Evolutionary conservation across 1,284 basidiomycete genomes (phyloP), one percentile per base, ranked within the genome.

Genomic region (Erythrobasidium hasegawianum): DNA sequence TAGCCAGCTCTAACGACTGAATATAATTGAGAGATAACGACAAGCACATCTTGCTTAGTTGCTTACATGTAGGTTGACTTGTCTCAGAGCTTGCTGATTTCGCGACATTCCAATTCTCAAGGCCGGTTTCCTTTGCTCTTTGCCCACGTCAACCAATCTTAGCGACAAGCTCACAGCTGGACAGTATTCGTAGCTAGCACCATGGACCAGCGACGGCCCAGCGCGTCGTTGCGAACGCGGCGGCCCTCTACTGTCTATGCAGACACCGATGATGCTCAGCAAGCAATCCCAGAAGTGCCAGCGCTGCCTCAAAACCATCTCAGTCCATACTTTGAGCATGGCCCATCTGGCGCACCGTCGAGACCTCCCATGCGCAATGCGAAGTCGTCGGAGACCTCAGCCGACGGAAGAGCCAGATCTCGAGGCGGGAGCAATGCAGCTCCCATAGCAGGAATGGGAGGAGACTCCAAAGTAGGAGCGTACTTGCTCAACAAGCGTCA

Each of bases 401-500:
- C 27, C 24, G 56, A 52, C 27, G 61, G 61, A 9, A 49, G 55
- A 20, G 33, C 53, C 14, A 57, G 62, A 50, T 39, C 55, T 10
- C 50, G 62, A 3, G 47, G 50, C n/a, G 39, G 49, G 9, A 24
- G 45, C 20, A 56, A 40, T 26, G 56, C 55, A n/a, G 38, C 53
- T 50, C 33, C 52, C 33, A 54, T 43, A 4, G 39, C 27, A 38
- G 27, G 38, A 38, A 33, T 24, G 29, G 45, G 20, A 41, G 59
- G 57, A 13, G 43, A 40, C 29, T 70, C 69, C 56, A 74, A 73
- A 62, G 72, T 76, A 57, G 74, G 74, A 24, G 75, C 70, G 1
- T 64, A 64, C 2, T 60, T 76, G 20, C 69, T 75, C 57, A 76
- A 74, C 70, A 75, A 75, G 68, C 68, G 75, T 0, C 75, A 76